Evolutionary conservation across 495 filamentous ascomycete species (phyloP), one percentile per base, ranked within the genome.

Genomic region (Aspergillus olivimuriae): DNA sequence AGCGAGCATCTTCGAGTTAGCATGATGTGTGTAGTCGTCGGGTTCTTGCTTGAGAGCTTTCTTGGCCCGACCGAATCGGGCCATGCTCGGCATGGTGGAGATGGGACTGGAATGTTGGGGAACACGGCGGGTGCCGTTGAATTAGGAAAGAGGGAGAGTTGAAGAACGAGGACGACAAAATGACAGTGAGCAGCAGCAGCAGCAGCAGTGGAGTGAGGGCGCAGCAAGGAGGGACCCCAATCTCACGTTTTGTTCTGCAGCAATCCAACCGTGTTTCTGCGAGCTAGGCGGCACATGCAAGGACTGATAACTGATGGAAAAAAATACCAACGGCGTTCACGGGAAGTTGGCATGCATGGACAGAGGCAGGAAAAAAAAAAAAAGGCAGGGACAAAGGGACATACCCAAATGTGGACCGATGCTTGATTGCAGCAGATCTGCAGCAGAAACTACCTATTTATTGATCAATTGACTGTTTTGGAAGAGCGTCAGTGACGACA

Each of bases 11-110:
- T 59, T 34, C 20, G 48, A 23, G 58, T 65, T 53, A 63, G 62
- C 56, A 52, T 53, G 37, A n/a, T n/a, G n/a, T n/a, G 24, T 11
- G 24, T 28, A 5, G 24, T 28, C 24, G 24, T 50, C 46, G 7
- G 34, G 30, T 46, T 52, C 54, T 46, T 52, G 37, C 48, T 53
- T 59, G 21, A 47, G 33, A 22, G 52, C 47, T 43, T 61, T 63
- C 36, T 55, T 61, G 41, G 47, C 39, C 43, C 53, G 52, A 48
- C 57, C 52, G 47, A 63, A 63, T 52, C 60, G 60, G 37, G 44
- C 54, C 47, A 61, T 55, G 36, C 47, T 51, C 40, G 50, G 46
- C 47, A 57, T 52, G 22, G 22, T 38, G 34, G 44, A 34, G n/a
- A 23, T 35, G 15, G 33, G 8, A 12, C 16, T 39, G 41, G 42